phyloP scores from a whole-genome alignment of 1,284 basidiomycete genomes.

The Amylostereum areolatum region DNA sequence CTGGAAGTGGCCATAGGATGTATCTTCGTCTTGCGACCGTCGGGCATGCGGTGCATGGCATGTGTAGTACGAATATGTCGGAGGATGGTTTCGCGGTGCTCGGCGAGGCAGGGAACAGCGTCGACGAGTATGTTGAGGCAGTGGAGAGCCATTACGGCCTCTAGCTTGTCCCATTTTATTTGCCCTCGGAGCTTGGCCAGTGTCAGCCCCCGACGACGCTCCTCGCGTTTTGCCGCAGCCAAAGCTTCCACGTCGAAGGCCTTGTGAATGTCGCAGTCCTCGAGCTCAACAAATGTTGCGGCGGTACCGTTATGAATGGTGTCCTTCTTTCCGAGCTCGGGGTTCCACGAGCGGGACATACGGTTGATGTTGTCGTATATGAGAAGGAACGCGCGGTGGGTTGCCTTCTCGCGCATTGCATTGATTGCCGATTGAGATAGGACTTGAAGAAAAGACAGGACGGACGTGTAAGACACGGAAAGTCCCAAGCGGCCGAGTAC shows the following conservation, averaged over 20 bases:
- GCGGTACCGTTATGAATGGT: conserved; percentile 16
- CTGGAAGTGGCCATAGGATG: conserved; percentile 7
- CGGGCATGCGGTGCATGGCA: conserved; percentile 6
- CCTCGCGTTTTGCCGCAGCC: too few relatives aligned
- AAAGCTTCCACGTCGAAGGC: conserved; percentile 6
- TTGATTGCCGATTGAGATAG: conserved; percentile 7
- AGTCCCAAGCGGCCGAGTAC: too few relatives aligned
- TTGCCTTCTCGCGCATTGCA: conserved; percentile 1
- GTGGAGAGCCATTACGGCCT: conserved; percentile 2
- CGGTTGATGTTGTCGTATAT: conserved; percentile 20
- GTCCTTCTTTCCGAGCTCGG: conserved; percentile 12
- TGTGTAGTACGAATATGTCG: background rate
- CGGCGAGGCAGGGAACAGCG: background rate
- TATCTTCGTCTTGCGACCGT: conserved; percentile 3
- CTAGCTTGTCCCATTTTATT: too few relatives aligned
- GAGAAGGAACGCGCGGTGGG: conserved; percentile 11
- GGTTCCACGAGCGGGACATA: conserved; percentile 16
- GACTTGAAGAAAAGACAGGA: conserved; percentile 7
- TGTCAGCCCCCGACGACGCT: too few relatives aligned
- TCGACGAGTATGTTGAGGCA: conserved; percentile 1
- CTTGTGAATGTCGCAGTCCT: conserved; percentile 8
- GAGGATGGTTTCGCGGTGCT: background rate
- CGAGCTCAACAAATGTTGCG: conserved; percentile 13
- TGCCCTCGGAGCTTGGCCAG: too few relatives aligned
- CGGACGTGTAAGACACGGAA: too few relatives aligned